These are phyloP conservation scores for Hamigera avellanea DNA, from an alignment of 495 filamentous ascomycete species.

Conservation along the genomic window DNA sequence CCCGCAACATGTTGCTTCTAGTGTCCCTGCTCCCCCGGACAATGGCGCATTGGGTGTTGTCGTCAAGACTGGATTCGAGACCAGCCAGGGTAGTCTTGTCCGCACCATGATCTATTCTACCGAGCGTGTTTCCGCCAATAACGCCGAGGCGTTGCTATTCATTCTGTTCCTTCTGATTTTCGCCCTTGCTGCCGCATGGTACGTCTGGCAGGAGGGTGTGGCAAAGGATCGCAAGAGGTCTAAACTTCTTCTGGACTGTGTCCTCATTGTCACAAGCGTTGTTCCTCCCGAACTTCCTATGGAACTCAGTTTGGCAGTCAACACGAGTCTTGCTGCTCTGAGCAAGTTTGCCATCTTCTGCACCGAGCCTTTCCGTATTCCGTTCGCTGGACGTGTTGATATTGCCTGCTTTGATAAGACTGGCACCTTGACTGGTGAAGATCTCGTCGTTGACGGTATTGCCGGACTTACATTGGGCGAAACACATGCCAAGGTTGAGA, in stretches of 20 bases:
- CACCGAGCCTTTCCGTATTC: constrained; percentile 98
- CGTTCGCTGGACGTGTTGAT: constrained; percentile 90
- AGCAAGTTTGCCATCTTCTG: constrained; percentile 96
- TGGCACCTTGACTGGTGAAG: constrained; percentile 91
- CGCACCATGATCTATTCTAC: constrained; percentile 99
- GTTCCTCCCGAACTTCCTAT: constrained; percentile 96
- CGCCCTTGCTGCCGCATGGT: constrained; percentile 97
- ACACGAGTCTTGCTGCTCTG: constrained; percentile 92
- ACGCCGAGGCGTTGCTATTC: constrained; percentile 86
- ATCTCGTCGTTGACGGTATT: constrained; percentile 94
- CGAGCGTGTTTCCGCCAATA: constrained; percentile 95
- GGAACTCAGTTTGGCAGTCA: constrained; percentile 94
- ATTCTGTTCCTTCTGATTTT: constrained; percentile 95
- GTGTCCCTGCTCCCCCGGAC: constrained; percentile 69
- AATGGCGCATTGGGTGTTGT: constrained; percentile 90
- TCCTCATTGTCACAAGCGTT: constrained; percentile 94
- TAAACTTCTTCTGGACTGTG: constrained; percentile 92
- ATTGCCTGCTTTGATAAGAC: constrained; percentile 99
- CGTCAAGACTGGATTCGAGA: constrained; percentile 97
- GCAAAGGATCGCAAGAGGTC: constrained; percentile 86
- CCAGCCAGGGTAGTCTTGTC: constrained; percentile 92
- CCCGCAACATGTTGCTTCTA: constrained; percentile 51
- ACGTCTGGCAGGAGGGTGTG: constrained; percentile 97
- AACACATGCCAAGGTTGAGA: constrained; percentile 53
- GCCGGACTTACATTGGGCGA: constrained; percentile 72